These are phyloP conservation scores for Tylopilus sp. DNA, from an alignment of 1,284 basidiomycete genomes.

Conservation along the genomic window DNA sequence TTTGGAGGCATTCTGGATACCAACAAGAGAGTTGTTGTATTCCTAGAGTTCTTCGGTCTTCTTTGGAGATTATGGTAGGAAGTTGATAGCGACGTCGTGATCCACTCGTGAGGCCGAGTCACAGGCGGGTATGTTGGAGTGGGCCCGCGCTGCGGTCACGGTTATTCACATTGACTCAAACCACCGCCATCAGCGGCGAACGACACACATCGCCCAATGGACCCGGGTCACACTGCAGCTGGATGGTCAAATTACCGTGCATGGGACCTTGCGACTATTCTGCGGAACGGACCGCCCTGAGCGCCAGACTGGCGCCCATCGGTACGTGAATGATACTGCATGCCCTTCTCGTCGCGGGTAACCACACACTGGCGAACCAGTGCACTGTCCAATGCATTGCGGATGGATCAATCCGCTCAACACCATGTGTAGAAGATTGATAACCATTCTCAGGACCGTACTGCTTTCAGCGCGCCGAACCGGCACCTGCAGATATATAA, in stretches of 20 bases:
- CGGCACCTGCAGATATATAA: slow-evolving; percentile 14
- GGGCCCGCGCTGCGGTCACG: slow-evolving; percentile 2
- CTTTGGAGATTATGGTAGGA: background rate
- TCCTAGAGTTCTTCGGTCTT: background rate
- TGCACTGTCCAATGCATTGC: too few species aligned
- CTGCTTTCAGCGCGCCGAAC: too few species aligned
- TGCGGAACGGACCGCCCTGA: slow-evolving; percentile 5
- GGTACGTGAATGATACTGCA: too few species aligned
- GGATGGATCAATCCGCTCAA: too few species aligned
- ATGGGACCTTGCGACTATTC: too few species aligned
- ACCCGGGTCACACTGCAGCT: background rate
- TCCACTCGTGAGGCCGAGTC: background rate
- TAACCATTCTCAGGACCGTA: too few species aligned
- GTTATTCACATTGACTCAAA: background rate
- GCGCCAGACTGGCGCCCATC: background rate
- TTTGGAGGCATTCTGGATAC: slow-evolving; percentile 63
- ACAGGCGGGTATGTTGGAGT: background rate
- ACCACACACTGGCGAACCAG: too few species aligned
- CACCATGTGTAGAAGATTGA: too few species aligned
- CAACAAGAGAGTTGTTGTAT: background rate
- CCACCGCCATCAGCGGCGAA: too few species aligned
- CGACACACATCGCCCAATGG: too few species aligned
- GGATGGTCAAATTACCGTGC: background rate
- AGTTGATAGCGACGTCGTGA: background rate
- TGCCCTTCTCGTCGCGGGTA: too few species aligned